A percentile compares a stretch with the other conserved stretches of the same genome.
Evolutionary conservation across 1,284 basidiomycete genomes (phyloP).

Genomic region (Sanghuangporus weigelae): DNA sequence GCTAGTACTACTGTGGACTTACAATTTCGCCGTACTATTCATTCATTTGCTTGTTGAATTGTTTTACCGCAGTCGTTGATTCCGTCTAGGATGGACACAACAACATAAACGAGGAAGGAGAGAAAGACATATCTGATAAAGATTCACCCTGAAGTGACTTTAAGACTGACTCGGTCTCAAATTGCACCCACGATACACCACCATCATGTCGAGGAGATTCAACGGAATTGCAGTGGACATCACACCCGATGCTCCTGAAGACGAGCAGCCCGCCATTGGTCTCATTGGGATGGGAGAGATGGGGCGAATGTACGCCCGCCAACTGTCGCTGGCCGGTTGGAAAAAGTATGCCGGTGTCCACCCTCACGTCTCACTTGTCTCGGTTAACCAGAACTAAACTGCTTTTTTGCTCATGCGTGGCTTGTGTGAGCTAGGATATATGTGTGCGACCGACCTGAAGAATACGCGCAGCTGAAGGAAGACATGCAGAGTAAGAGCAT

Average conservation of each 20-base stretch:
- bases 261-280: slow-evolving; percentile 73
- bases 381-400: background rate
- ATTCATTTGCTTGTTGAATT: too few relatives aligned
- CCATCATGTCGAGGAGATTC: background rate
- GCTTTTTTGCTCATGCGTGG: too few relatives aligned
- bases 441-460: slow-evolving; percentile 86
- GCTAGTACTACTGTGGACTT: too few relatives aligned
- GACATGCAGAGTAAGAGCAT: slow-evolving; percentile 56
- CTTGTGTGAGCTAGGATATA: slow-evolving; percentile 56
- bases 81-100: background rate
- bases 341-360: slow-evolving; percentile 53
- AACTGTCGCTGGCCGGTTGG: slow-evolving; percentile 76
- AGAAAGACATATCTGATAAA: background rate
- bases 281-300: slow-evolving; percentile 94
- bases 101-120: background rate
- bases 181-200: background rate
- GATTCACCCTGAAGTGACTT: background rate
- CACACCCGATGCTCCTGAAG: slow-evolving; percentile 40
- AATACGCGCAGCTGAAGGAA: slow-evolving; percentile 59
- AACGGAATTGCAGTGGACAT: slow-evolving; percentile 12
- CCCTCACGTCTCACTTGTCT: background rate
- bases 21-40: too few relatives aligned
- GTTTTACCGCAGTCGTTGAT: background rate
- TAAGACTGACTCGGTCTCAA: background rate
- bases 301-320: slow-evolving; percentile 89